Evolutionary conservation across 1,284 basidiomycete species (phyloP).

Genomic region (Pisolithus thermaeus): DNA sequence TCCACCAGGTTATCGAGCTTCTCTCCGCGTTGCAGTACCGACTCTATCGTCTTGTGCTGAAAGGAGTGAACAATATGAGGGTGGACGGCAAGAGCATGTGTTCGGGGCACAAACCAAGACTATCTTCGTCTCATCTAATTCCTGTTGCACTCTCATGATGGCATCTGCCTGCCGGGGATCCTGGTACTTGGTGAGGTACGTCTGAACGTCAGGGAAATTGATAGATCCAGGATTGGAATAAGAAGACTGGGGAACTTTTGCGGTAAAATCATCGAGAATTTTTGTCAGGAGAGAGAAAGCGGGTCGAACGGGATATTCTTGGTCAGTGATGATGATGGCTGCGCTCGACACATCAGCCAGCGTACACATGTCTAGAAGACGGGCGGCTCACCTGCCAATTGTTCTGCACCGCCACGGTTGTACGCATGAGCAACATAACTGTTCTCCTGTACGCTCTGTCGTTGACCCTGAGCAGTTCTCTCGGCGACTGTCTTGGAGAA

Average conservation of each 20-base stretch:
- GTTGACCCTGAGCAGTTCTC: conserved; percentile 79
- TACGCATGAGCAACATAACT: conserved; percentile 93
- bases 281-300: conserved; percentile 96
- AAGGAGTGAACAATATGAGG: conserved; percentile 2
- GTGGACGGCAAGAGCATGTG: background rate
- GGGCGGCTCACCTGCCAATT: conserved; percentile 66
- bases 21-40: conserved; percentile 93
- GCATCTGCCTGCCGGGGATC: conserved; percentile 97
- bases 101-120: conserved; percentile 56
- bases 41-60: conserved; percentile 99
- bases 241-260: conserved; percentile 69
- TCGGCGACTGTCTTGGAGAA: conserved; percentile 92
- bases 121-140: conserved; percentile 99
- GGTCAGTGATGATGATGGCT: conserved; percentile 92
- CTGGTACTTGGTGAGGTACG: conserved; percentile 91
- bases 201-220: conserved; percentile 67
- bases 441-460: conserved; percentile 95
- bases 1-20: conserved; percentile 97
- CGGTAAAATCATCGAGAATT: conserved; percentile 88
- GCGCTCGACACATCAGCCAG: conserved; percentile 12
- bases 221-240: conserved; percentile 60
- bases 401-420: conserved; percentile 74
- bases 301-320: conserved; percentile 94
- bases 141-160: conserved; percentile 98
- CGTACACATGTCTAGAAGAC: conserved; percentile 2